A percentile compares a stretch with the other conserved stretches of the same genome.
Conservation (phyloP, 1,284 basidiomycete genomes). For the Golubevia pallescens region DNA sequence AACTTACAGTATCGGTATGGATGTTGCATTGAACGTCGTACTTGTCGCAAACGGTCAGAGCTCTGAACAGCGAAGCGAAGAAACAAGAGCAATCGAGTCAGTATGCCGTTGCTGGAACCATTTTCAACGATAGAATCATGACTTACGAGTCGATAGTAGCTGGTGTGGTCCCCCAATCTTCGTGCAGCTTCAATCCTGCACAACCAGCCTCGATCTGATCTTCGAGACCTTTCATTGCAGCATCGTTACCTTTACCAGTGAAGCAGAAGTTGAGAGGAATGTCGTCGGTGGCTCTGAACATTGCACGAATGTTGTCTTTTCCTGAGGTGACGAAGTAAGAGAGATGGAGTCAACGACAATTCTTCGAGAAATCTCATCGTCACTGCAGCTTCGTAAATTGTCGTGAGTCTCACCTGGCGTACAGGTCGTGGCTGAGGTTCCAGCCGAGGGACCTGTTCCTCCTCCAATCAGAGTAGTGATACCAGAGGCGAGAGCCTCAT, state of each 20-base stretch:
- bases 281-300: slow-evolving; percentile 55
- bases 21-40: slow-evolving; percentile 98
- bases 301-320: slow-evolving; percentile 45
- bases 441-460: slow-evolving; percentile 84
- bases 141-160: slow-evolving; percentile 49
- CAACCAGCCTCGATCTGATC: slow-evolving; percentile 58
- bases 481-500: slow-evolving; percentile 67
- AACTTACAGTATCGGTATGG: slow-evolving; percentile 83
- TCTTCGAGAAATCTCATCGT: too few species aligned
- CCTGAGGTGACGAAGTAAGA: too few species aligned
- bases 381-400: too few species aligned
- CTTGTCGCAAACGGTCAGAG: slow-evolving; percentile 82
- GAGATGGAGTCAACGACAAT: too few species aligned
- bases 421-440: slow-evolving; percentile 92
- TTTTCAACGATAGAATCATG: background rate
- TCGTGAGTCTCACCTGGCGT: slow-evolving; percentile 70
- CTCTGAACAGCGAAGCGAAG: too few species aligned
- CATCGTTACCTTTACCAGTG: slow-evolving; percentile 63
- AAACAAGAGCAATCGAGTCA: too few species aligned
- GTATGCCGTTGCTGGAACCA: background rate
- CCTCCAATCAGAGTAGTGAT: slow-evolving; percentile 90
- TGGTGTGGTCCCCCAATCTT: slow-evolving; percentile 61
- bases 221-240: slow-evolving; percentile 28
- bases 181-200: slow-evolving; percentile 60
- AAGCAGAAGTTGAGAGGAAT: slow-evolving; percentile 58